Evolutionary conservation across 2,329 filamentous ascomycete genomes (phyloP).

Genomic region (Fusarium brevicatenulatum): DNA sequence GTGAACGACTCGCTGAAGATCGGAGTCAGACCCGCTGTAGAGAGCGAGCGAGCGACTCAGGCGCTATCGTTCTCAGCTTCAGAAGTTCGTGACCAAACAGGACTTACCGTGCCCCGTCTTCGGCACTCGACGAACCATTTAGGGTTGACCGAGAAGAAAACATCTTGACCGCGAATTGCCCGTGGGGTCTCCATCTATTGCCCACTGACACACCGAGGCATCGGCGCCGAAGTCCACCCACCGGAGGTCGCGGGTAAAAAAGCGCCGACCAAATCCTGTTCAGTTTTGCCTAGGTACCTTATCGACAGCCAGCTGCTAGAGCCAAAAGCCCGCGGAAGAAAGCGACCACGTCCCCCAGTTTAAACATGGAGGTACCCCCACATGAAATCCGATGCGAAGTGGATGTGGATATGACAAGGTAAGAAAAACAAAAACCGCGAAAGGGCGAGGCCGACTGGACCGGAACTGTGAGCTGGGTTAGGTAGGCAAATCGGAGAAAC

Average conservation of each 20-base stretch:
- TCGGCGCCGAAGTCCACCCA: constrained; percentile 20
- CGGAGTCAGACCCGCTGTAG: constrained; percentile 5
- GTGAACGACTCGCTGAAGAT: constrained; percentile 25
- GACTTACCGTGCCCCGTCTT: constrained; percentile 19
- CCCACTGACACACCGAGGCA: constrained; percentile 39
- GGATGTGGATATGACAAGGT: constrained; percentile 13
- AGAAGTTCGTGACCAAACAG: constrained; percentile 23
- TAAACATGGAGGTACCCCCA: constrained; percentile 30
- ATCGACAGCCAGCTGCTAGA: neutral
- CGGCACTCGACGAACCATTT: constrained; percentile 18
- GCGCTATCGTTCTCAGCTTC: constrained; percentile 10
- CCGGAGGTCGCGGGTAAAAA: constrained; percentile 28
- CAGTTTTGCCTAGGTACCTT: neutral
- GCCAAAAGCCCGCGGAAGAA: constrained; percentile 27
- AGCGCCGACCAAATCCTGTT: constrained; percentile 30
- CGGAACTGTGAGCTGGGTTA: neutral
- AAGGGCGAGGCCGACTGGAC: constrained; percentile 16
- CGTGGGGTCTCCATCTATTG: constrained; percentile 23
- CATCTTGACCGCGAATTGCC: constrained; percentile 32
- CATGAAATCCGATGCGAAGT: constrained; percentile 39
- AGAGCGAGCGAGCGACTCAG: constrained; percentile 15
- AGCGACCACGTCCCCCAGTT: constrained; percentile 23
- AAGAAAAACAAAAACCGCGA: constrained; percentile 1
- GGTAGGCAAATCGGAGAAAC: constrained; percentile 12
- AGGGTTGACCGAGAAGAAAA: constrained; percentile 28